Evolutionary conservation across 2,329 filamentous ascomycete species (phyloP).

Genomic region (Curvularia sp.): DNA sequence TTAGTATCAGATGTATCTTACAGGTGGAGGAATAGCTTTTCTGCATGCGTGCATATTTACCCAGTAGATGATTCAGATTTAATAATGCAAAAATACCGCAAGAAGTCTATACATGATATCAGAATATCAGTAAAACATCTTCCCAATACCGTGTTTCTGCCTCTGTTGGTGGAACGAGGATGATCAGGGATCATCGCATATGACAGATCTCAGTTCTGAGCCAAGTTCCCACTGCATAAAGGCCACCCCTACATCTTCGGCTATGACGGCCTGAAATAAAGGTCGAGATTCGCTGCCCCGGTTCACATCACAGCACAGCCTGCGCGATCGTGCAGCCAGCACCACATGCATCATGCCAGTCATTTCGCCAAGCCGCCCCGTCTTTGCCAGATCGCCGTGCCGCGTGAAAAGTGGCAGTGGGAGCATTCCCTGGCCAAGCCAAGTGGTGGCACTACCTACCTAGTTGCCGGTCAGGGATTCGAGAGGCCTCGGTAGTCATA

Average conservation of each 20-base stretch:
- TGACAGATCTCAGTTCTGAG: neutral
- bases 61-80: neutral
- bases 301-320: neutral
- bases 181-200: neutral
- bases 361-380: neutral
- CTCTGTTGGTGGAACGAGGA: neutral
- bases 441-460: no score
- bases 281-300: neutral
- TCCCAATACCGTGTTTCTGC: neutral
- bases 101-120: neutral
- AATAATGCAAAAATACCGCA: neutral
- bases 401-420: neutral
- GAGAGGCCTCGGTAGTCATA: neutral
- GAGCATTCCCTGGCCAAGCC: neutral
- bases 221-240: neutral
- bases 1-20: neutral
- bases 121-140: neutral
- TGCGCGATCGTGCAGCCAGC: neutral
- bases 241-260: neutral
- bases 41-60: neutral
- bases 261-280: neutral
- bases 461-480: neutral
- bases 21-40: neutral
- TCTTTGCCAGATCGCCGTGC: neutral
- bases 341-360: neutral